Evolutionary conservation across 441 rosid species (phyloP).

Genomic region (Arabidopsis hybrid): DNA sequence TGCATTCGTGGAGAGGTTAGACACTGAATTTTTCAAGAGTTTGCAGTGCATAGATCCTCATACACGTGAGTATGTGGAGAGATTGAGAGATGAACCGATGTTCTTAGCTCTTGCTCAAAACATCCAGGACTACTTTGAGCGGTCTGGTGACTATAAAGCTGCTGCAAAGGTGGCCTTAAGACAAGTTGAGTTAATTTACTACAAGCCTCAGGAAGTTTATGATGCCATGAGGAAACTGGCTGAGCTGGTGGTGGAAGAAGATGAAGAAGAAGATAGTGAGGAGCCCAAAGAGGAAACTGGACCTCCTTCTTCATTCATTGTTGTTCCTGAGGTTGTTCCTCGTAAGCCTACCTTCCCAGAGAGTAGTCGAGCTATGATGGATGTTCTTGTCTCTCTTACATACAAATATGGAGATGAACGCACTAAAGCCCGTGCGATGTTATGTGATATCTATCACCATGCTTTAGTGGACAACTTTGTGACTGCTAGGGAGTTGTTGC

Average conservation of each 20-base stretch:
- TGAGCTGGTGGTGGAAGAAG: conserved; percentile 57
- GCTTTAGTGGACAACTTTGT: conserved; percentile 70
- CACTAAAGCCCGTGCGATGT: conserved; percentile 86
- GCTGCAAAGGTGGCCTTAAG: conserved; percentile 72
- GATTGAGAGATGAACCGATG: conserved; percentile 75
- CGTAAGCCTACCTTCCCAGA: conserved; percentile 81
- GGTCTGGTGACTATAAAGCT: conserved; percentile 58
- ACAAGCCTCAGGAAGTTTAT: conserved; percentile 80
- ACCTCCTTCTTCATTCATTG: conserved; percentile 61
- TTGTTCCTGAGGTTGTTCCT: conserved; percentile 65
- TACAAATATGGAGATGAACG: conserved; percentile 84
- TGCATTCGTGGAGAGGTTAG: conserved; percentile 76
- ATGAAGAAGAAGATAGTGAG: conserved; percentile 47
- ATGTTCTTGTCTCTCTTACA: conserved; percentile 67
- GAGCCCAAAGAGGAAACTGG: conserved; percentile 57
- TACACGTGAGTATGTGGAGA: conserved; percentile 75
- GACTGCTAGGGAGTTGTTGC: conserved; percentile 66
- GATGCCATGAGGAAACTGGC: conserved; percentile 83
- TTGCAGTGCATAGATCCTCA: conserved; percentile 85
- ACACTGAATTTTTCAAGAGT: conserved; percentile 80
- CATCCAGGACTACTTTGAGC: conserved; percentile 70
- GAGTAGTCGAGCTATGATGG: conserved; percentile 75
- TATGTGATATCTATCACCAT: conserved; percentile 79
- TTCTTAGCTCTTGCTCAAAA: conserved; percentile 72
- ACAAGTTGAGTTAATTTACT: conserved; percentile 73